These are phyloP conservation scores for Paecilomyces sp. DNA, from an alignment of 2,329 filamentous ascomycete genomes.

Conservation along the genomic window DNA sequence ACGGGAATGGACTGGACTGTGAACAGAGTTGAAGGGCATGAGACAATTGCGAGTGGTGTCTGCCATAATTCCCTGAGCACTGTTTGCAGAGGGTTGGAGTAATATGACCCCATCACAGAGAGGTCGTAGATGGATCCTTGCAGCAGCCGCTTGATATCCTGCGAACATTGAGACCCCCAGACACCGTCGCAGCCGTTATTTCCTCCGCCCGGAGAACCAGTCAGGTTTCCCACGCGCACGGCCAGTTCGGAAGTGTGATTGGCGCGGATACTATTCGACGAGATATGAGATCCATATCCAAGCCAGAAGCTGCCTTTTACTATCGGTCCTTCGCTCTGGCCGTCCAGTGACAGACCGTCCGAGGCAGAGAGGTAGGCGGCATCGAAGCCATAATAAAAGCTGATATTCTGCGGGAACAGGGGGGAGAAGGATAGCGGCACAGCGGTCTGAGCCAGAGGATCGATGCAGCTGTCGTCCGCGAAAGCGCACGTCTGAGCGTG, in stretches of 20 bases:
- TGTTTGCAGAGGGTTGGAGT: constrained; percentile 21
- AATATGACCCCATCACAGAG: constrained; percentile 17
- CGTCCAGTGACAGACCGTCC: constrained; percentile 14
- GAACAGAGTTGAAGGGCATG: constrained; percentile 24
- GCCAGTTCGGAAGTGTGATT: constrained; percentile 31
- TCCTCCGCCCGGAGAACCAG: constrained; percentile 22
- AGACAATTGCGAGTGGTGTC: constrained; percentile 13
- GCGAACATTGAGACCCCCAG: constrained; percentile 26
- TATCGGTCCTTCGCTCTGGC: constrained; percentile 20
- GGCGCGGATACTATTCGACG: constrained; percentile 13
- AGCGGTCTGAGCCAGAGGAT: constrained; percentile 30
- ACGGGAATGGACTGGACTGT: constrained; percentile 26
- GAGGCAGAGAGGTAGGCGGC: constrained; percentile 6
- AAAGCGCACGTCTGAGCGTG: constrained; percentile 28
- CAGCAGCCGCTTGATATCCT: constrained; percentile 21
- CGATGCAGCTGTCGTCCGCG: constrained; percentile 27
- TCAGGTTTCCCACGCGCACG: constrained; percentile 29
- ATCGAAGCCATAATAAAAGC: constrained; percentile 29
- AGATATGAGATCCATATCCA: constrained; percentile 13
- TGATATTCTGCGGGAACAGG: constrained; percentile 24
- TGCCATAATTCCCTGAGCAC: constrained; percentile 21
- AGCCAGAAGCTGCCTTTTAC: constrained; percentile 32
- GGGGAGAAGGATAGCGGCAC: constrained; percentile 25
- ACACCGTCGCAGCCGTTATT: constrained; percentile 33
- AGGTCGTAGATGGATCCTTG: constrained; percentile 20